Evolutionary conservation across 192 early-diverging fungal species (phyloP).

Genomic region (Podochytrium sp.): DNA sequence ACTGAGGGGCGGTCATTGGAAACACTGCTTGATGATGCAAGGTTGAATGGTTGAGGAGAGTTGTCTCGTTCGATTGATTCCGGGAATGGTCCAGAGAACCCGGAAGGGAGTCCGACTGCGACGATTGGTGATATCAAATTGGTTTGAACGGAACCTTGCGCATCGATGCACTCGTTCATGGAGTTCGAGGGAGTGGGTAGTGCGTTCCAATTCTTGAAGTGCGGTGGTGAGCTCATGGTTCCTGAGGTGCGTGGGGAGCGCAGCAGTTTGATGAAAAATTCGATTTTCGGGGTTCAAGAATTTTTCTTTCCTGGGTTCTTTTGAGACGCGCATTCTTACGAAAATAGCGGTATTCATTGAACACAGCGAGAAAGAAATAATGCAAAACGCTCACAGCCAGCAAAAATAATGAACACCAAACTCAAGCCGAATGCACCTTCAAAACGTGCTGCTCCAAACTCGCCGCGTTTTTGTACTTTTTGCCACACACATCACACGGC

Average conservation of each 20-base stretch:
- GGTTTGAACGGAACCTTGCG: neutral
- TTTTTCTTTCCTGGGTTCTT: neutral
- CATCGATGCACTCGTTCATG: neutral
- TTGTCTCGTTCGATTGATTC: no score
- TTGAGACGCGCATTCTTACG: neutral
- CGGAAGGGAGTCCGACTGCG: no score
- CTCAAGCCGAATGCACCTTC: neutral
- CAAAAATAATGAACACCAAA: neutral
- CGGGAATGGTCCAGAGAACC: no score
- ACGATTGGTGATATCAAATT: no score
- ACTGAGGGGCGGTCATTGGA: no score
- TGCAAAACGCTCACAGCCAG: neutral
- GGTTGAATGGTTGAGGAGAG: no score
- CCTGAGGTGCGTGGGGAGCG: neutral
- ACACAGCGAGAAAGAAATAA: neutral
- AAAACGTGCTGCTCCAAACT: neutral
- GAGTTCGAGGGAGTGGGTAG: neutral
- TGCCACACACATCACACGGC: slow-evolving; percentile 10
- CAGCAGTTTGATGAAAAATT: neutral
- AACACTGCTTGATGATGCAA: no score
- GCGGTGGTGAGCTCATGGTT: neutral
- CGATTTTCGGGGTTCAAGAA: neutral
- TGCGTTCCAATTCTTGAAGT: no score
- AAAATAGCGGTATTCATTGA: neutral
- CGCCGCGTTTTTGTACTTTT: slow-evolving; percentile 9